Base-by-base conservation (phyloP, 257 asterid genomes). In the Linaria vulgaris region DNA sequence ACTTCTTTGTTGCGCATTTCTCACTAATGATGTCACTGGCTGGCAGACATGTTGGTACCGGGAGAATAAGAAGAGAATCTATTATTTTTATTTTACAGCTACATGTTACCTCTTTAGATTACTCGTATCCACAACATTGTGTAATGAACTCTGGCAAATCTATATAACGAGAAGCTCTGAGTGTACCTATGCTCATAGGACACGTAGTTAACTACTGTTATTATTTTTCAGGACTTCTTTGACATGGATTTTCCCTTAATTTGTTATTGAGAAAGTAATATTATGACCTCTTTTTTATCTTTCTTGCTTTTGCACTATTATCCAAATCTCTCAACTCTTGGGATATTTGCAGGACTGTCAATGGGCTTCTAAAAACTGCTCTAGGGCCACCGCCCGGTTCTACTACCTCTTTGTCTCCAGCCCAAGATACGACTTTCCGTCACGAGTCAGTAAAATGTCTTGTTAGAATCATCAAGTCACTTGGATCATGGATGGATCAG, bases 331-430 rank as follows among this genome's bases (percentile, higher is more conserved):
- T 73, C 69, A 82, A 64, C 79, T 74, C 87, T 53, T 79, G 76
- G 72, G 76, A 75, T 80, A 66, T 72, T 77, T 82, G 90, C 96
- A 91, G 98, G 88, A 85, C 90, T 79, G 98, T 83, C 65, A 91
- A 86, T 73, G 98, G 98, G 70, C 98, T 91, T 65, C 87, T 88
- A 53, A 91, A 87, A 85, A 91, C 98, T 63, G 94, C 98, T 59
- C 79, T 91, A 67, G 99, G 99, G 64, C 97, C 99, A 41, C 95
- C 97, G 53, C 82, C 99, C 72, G 99, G 97, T 70, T 94, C 99
- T 11, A 68, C 88, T 38, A 80, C 96, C 66, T 78, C 90, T 67
- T 76, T 94, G 83, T 82, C 99, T 64, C 91, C 94, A 43, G 91
- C 78, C 74, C 99, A 94, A 72, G 99, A 94, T 69, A 75, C 80